Evolutionary conservation across 2,329 filamentous ascomycete species (phyloP).

Genomic region (Penicillium corylophilum): DNA sequence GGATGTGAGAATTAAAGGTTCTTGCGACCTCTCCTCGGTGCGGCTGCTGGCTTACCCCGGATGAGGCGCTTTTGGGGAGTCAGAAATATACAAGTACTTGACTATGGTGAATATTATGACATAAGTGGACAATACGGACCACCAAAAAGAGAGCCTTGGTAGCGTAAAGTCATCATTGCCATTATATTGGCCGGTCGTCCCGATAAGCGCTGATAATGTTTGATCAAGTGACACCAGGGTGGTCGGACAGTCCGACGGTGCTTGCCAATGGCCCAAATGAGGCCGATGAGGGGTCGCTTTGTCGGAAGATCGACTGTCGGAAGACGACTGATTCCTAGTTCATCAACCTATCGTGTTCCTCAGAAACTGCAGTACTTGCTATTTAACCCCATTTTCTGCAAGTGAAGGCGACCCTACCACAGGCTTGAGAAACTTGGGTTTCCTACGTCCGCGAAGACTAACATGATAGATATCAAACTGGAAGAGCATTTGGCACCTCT

Average conservation of each 20-base stretch:
- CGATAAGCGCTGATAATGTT: background rate
- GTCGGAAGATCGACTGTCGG: background rate
- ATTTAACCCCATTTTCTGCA: background rate
- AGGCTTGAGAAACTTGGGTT: background rate
- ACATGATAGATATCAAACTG: conserved; percentile 6
- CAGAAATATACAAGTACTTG: no score
- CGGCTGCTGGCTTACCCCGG: no score
- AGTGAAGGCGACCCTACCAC: background rate
- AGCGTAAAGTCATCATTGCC: no score
- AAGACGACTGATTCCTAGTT: background rate
- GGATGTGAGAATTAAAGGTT: no score
- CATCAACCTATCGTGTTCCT: background rate
- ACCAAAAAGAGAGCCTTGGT: no score
- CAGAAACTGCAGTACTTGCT: background rate
- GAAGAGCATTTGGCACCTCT: conserved; percentile 2
- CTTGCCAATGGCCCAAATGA: background rate
- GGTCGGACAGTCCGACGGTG: conserved; percentile 8
- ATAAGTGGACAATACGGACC: no score
- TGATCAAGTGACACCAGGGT: background rate
- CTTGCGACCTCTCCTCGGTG: no score
- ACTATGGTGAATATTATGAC: no score
- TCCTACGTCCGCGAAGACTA: background rate
- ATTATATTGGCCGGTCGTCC: background rate
- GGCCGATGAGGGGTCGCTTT: background rate
- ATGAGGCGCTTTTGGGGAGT: no score